Evolutionary conservation across 805 yeast species (phyloP), one percentile per base, ranked within the genome.

Genomic region (Suhomyces prunicola): DNA sequence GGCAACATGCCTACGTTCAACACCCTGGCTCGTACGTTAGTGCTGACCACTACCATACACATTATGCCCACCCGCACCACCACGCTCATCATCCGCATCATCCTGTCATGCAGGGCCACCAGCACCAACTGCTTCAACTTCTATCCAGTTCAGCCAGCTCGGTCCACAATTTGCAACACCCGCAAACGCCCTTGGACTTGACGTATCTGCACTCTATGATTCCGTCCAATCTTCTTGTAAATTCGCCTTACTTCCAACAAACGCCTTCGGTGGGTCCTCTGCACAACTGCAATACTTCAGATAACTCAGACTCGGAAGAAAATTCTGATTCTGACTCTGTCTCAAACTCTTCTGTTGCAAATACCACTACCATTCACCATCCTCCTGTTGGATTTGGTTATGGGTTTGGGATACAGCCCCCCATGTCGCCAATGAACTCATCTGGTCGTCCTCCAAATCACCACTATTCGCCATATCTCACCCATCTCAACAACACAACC

Each of bases 191-290:
- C 1, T 76, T 84, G 59, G 89, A 85, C 61, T 65, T 79, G 52
- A 69, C 79, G 4, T 85, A 84, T 60, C 84, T 87, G 7, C 79
- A 82, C 4, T 79, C 85, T 12, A 75, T 85, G 74, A 68, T 86
- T 17, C 91, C 91, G 1, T 71, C 85, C 15, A 87, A 84, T 59
- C 67, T 86, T 49, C 68, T 86, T 47, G 71, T 82, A 53, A 77
- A 82, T 3, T 84, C 89, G 3, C 90, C 90, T 0, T 85, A 78
- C 60, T 69, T 81, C 8, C 80, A 77, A 17, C 46, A 17, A 23
- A n/a, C 44, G 31, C 49, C 42, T 39, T 17, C 23, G 42, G 42
- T 39, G 42, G 22, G 24, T 39, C 13, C 42, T 9, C 42, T 12
- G 5, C 42, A 39, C 42, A 19, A 17, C n/a, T n/a, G 42, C 23